Percentiles rank a stretch among this genome's conserved stretches.
These are phyloP conservation scores for Cryptococcus sp. DNA, from an alignment of 1,284 basidiomycete genomes.

Conservation along the genomic window DNA sequence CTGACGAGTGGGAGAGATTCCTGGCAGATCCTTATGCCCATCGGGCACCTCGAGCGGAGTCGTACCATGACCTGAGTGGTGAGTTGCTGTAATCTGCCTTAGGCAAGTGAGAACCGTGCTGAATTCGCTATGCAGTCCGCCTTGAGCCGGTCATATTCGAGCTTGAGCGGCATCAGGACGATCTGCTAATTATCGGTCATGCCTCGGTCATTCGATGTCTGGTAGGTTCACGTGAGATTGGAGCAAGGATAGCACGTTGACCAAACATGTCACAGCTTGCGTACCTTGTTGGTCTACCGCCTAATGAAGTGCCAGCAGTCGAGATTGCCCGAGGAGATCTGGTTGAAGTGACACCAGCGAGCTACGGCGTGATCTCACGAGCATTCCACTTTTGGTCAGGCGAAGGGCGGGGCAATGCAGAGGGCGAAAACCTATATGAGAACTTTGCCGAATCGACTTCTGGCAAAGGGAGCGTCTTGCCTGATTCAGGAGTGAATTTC, in stretches of 20 bases:
- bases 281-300: constrained; percentile 91
- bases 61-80: constrained; percentile 85
- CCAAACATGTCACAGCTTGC: constrained; percentile 56
- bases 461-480: constrained; percentile 41
- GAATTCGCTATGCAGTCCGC: constrained; percentile 57
- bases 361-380: constrained; percentile 83
- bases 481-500: constrained; percentile 41
- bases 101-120: neutral
- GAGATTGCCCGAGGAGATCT: constrained; percentile 90
- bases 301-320: constrained; percentile 93
- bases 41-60: constrained; percentile 87
- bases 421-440: constrained; percentile 53
- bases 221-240: constrained; percentile 48
- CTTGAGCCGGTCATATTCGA: constrained; percentile 82
- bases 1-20: constrained; percentile 92
- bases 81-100: constrained; percentile 31
- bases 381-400: constrained; percentile 84
- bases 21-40: constrained; percentile 91
- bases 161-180: constrained; percentile 75
- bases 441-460: constrained; percentile 53
- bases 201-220: constrained; percentile 98
- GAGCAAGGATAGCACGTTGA: neutral
- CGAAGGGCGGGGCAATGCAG: constrained; percentile 49
- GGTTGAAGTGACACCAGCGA: constrained; percentile 83
- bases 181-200: constrained; percentile 76